A percentile compares a stretch with the other conserved stretches of the same genome.
phyloP scores from a whole-genome alignment of 2,329 filamentous ascomycete genomes.

The Trichoderma koningiopsis region DNA sequence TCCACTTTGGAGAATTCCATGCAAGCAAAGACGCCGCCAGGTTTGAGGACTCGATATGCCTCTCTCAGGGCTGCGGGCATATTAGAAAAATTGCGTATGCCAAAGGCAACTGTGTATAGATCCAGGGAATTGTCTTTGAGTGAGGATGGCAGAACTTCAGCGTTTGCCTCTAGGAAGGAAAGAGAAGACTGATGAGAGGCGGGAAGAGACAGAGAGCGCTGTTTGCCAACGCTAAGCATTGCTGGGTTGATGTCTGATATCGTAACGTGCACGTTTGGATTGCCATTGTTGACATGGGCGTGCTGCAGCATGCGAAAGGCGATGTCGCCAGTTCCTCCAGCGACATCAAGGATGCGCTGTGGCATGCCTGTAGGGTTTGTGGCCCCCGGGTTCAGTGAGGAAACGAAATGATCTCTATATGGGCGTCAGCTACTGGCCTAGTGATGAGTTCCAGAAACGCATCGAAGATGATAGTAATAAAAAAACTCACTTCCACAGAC shows the following conservation, averaged over 20 bases:
- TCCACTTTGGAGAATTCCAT: conserved; percentile 90
- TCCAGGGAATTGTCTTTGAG: conserved; percentile 77
- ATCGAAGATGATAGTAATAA: neutral
- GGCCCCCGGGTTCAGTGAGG: conserved; percentile 81
- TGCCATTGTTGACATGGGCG: conserved; percentile 74
- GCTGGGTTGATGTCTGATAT: conserved; percentile 95
- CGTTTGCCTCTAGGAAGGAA: conserved; percentile 86
- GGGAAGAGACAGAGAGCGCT: conserved; percentile 66
- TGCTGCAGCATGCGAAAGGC: conserved; percentile 95
- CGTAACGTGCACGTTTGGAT: conserved; percentile 79
- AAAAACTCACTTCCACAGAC: conserved; percentile 76
- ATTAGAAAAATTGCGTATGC: conserved; percentile 95
- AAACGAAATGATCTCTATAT: conserved; percentile 82
- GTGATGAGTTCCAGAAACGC: neutral
- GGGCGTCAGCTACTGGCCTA: neutral
- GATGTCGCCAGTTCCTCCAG: conserved; percentile 95
- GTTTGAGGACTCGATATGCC: conserved; percentile 85
- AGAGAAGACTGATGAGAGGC: conserved; percentile 59
- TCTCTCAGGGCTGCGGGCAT: conserved; percentile 81
- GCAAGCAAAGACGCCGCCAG: conserved; percentile 93
- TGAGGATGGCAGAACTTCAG: conserved; percentile 67
- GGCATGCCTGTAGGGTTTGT: conserved; percentile 47
- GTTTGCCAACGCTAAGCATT: conserved; percentile 87
- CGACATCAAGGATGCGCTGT: conserved; percentile 87
- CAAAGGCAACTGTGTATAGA: conserved; percentile 96